Evolutionary conservation across 768 basidiomycete genomes (phyloP), one percentile per base, ranked within the genome.

Genomic region (Podaxis sp.): DNA sequence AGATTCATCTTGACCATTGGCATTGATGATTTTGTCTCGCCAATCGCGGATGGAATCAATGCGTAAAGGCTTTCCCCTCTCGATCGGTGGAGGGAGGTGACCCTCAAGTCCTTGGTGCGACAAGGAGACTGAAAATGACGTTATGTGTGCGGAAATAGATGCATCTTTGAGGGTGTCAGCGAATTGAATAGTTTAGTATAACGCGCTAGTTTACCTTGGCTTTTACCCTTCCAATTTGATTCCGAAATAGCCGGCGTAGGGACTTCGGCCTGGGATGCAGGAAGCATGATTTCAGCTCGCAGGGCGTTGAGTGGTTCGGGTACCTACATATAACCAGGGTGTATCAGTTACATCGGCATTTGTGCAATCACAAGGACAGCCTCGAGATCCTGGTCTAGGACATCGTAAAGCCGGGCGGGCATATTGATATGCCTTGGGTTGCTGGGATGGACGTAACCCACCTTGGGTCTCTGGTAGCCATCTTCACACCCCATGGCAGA

Each of bases 401-500:
- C 61, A 58, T 77, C 75, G 64, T 74, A 73, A 12, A 51, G 24
- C 48, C 55, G 52, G 30, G 53, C 36, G 33, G 53, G 54, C 53
- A 41, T 44, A 51, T 53, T 53, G 52, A 52, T 26, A 28, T 22
- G 48, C 22, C 49, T 55, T n/a, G 51, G 38, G 58, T 26, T 22
- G 53, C 58, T 46, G n/a, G n/a, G 38, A 15, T 54, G 20, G 20
- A 53, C 38, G 36, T n/a, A 56, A 78, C 79, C 62, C 67, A 83
- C 82, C 75, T 78, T 74, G 3, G 78, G 81, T 59, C 75, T 69
- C 15, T 56, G 53, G 33, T 71, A 74, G 46, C 72, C 74, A 15
- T 73, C 75, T 22, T 68, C 65, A 40, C 78, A 67, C 0, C 72
- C 75, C 79, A 83, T 80, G 10, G 84, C 80, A 56, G 85, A 85